A percentile compares a stretch with the other conserved stretches of the same genome.
phyloP scores from a whole-genome alignment of 2,329 filamentous ascomycete species.

The Plectosphaerella sp. region DNA sequence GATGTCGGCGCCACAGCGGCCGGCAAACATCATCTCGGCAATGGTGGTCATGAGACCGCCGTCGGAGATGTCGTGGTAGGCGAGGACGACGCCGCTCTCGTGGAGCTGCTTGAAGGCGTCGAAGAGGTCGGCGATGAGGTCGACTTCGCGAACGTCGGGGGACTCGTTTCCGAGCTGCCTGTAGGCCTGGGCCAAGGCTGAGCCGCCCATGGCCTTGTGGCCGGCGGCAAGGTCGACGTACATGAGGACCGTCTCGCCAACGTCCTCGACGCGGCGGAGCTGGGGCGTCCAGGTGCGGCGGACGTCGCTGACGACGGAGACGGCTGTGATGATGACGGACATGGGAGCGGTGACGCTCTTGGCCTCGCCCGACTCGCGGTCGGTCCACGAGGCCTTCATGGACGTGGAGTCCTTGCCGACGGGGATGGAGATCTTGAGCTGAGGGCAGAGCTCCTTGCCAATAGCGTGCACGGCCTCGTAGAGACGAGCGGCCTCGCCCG shows the following conservation, averaged over 20 bases:
- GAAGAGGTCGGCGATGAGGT: conserved; percentile 84
- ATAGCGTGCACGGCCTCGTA: conserved; percentile 94
- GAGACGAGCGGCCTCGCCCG: conserved; percentile 85
- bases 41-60: conserved; percentile 88
- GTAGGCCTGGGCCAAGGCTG: conserved; percentile 85
- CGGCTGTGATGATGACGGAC: conserved; percentile 86
- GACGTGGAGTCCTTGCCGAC: conserved; percentile 98
- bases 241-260: conserved; percentile 82
- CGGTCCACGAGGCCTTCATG: conserved; percentile 97
- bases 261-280: conserved; percentile 75
- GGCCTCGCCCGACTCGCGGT: conserved; percentile 56
- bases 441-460: conserved; percentile 85
- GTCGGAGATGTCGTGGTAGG: conserved; percentile 92
- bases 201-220: conserved; percentile 80
- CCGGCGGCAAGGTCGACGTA: conserved; percentile 87
- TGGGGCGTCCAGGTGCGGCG: conserved; percentile 92
- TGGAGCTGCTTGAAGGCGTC: conserved; percentile 71
- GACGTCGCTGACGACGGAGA: conserved; percentile 77
- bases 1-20: conserved; percentile 81
- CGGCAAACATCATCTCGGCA: conserved; percentile 97
- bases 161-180: conserved; percentile 78
- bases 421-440: conserved; percentile 87
- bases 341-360: conserved; percentile 91
- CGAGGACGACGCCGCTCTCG: conserved; percentile 64
- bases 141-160: conserved; percentile 79